Conservation (phyloP, 768 basidiomycete genomes). For the Suillus decipiens region DNA sequence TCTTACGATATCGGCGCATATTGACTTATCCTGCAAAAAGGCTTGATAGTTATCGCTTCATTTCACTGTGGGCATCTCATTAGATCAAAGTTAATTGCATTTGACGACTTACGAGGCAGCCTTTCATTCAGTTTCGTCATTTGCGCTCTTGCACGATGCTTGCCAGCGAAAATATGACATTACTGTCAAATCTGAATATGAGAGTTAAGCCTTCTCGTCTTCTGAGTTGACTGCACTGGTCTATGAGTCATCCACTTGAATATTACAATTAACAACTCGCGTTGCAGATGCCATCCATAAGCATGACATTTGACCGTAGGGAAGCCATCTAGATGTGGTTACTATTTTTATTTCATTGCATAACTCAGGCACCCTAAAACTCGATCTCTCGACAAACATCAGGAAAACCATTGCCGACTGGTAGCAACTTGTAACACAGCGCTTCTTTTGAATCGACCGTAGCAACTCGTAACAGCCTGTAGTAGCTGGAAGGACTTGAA, state of each 20-base stretch:
- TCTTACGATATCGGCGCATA: neutral
- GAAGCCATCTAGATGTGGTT: constrained; percentile 3
- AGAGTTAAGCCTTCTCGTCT: neutral
- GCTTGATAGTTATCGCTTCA: neutral
- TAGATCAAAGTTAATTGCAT: neutral
- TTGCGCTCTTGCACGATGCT: neutral
- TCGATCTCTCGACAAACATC: no score
- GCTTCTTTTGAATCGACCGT: no score
- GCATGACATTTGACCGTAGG: neutral
- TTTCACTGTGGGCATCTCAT: neutral
- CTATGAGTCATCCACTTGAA: neutral
- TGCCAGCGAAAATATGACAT: neutral
- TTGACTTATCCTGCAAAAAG: neutral
- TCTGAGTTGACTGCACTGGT: neutral
- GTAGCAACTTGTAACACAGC: no score
- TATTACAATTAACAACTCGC: neutral
- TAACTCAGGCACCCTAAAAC: neutral
- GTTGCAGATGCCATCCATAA: neutral
- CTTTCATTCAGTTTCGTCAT: neutral
- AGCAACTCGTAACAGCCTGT: no score
- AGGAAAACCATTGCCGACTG: no score
- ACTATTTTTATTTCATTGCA: neutral
- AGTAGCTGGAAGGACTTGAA: no score
- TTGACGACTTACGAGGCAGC: neutral
- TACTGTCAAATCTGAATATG: neutral